Base-by-base conservation (phyloP, 2,329 filamentous ascomycete genomes). In the Alternaria postmessia region DNA sequence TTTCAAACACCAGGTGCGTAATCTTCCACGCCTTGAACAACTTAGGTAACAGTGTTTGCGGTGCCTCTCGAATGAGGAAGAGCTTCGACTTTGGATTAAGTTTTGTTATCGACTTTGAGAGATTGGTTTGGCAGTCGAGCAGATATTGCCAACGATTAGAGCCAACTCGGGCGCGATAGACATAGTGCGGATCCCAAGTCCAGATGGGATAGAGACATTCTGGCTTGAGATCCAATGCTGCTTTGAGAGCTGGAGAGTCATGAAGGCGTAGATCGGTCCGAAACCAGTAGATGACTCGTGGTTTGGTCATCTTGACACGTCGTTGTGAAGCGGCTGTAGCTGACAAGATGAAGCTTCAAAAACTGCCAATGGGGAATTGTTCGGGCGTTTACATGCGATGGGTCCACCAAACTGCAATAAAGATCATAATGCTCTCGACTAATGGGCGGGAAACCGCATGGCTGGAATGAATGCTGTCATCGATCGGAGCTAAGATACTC, bases 181-280 rank as follows among this genome's bases (percentile, higher is more conserved):
- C 89, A 73, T 93, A 93, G 74, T 93, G 89, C 57, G 90, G 90
- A 73, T 93, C 91, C 89, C 90, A 94, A 1, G 89, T 92, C 84
- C 91, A 94, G 46, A 93, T 85, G 1, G 90, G 91, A 81, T 89
- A 93, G 26, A 94, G 80, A 20, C 85, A 87, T 53, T 85, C 85
- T 1, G 91, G 89, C 0, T 90, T 82, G 7, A 93, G 82, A 59
- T 90, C 88, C 7, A 94, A 78, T 0, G 91, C 91, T 2, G 90
- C 89, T 74, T 88, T 85, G 26, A 94, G 81, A 1, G 90, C 90
- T 8, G 90, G 90, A 0, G 89, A 92, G 76, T 93, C 91, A 78
- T 93, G 90, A 3, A 94, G 85, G 20, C 91, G 88, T 11, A 93
- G 82, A 73, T 93, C 91, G 6, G 91, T 93, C 55, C 91, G 86